Evolutionary conservation across 768 basidiomycete genomes (phyloP), one percentile per base, ranked within the genome.

Genomic region (Gautieria morchelliformis): DNA sequence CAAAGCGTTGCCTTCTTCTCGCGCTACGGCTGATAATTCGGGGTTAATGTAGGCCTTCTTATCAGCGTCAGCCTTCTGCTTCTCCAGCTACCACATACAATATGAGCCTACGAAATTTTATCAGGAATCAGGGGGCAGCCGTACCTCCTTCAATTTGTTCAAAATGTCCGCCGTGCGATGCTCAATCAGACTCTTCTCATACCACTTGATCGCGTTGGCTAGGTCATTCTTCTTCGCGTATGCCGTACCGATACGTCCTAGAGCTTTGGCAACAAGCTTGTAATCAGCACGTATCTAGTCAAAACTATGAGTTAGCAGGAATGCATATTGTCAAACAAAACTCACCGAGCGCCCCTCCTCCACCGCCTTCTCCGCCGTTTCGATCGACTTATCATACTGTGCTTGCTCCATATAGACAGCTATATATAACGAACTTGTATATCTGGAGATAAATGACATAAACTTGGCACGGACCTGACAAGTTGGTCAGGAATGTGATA

Each of bases 361-460:
- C 45, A 92, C 87, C n/a, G 96, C 95, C 72, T 92, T 94, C 66
- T 96, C 85, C 69, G 92, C 94, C 0, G 83, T 82, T 69, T 93
- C 87, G 64, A 99, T 94, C 57, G 83, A 82, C 68, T 89, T 86
- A 72, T 92, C 87, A 65, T 85, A 97, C 37, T 98, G 85, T 10
- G 86, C 91, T 69, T 95, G 79, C 73, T 99, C 96, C 65, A 93
- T 93, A 72, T 94, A 89, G 8, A 84, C 93, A 57, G 96, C 96
- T 87, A 67, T 50, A 67, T 50, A 11, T 58, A 51, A 53, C n/a
- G 41, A 40, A 52, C 53, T 47, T 63, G 14, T 50, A n/a, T 15
- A 49, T 40, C 39, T 19, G 11, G 27, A 37, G 7, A 33, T 56
- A 17, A 49, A 8, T 9, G 30, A 45, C n/a, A 40, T 35, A 35